These are phyloP conservation scores for Apodospora peruviana DNA, from an alignment of 495 filamentous ascomycete genomes.

Conservation along the genomic window DNA sequence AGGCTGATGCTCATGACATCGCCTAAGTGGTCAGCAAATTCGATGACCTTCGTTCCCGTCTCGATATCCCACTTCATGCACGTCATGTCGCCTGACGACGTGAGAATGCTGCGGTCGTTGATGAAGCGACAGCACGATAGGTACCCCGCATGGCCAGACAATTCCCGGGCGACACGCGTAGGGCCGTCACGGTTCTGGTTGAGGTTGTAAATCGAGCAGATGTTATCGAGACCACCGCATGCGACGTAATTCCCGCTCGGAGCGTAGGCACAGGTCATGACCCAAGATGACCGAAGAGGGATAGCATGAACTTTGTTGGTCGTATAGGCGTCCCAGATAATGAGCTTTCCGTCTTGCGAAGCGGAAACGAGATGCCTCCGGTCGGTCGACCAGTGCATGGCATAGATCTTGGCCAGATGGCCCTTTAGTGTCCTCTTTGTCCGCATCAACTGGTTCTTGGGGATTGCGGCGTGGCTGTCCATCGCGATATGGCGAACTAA, in stretches of 20 bases:
- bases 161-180: slow-evolving; percentile 90
- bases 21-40: slow-evolving; percentile 97
- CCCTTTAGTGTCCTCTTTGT: slow-evolving; percentile 92
- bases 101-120: slow-evolving; percentile 95
- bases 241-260: slow-evolving; percentile 97
- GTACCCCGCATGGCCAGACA: slow-evolving; percentile 96
- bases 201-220: slow-evolving; percentile 99
- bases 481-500: slow-evolving; percentile 87
- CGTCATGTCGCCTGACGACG: slow-evolving; percentile 98
- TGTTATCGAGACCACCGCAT: slow-evolving; percentile 97
- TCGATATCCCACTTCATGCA: slow-evolving; percentile 99
- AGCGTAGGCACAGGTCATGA: slow-evolving; percentile 99
- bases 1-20: slow-evolving; percentile 99
- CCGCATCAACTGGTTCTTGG: slow-evolving; percentile 87
- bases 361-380: slow-evolving; percentile 95
- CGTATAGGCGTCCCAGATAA: slow-evolving; percentile 99
- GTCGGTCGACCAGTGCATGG: slow-evolving; percentile 99
- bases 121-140: slow-evolving; percentile 98
- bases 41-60: slow-evolving; percentile 92
- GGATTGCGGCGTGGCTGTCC: slow-evolving; percentile 81
- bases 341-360: slow-evolving; percentile 98
- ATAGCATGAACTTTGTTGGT: slow-evolving; percentile 99
- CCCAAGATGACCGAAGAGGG: slow-evolving; percentile 96
- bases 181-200: slow-evolving; percentile 89
- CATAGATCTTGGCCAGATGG: slow-evolving; percentile 97